A percentile compares a stretch with the other conserved stretches of the same genome.
phyloP scores from a whole-genome alignment of 2,329 filamentous ascomycete species.

The Sclerotinia glacialis region DNA sequence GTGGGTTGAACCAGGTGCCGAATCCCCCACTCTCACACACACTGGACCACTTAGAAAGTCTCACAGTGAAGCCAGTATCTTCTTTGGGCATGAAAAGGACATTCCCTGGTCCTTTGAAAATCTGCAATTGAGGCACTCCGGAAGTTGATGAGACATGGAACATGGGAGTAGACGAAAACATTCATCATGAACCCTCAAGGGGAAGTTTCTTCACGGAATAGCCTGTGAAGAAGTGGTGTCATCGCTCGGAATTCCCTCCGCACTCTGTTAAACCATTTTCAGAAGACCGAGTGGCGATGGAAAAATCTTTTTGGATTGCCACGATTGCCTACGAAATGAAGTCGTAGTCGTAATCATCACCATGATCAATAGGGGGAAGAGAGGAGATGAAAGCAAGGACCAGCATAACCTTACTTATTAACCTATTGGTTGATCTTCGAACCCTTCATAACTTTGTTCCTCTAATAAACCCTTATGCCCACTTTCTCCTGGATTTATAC shows the following conservation, averaged over 20 bases:
- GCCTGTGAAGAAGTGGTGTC: not conserved
- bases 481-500: not conserved
- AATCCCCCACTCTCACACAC: constrained; percentile 1
- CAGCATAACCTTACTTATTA: not conserved
- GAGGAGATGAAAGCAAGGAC: not conserved
- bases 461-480: not conserved
- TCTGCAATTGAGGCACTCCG: not conserved
- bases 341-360: not conserved
- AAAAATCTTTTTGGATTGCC: not conserved
- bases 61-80: not conserved
- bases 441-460: not conserved
- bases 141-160: not conserved
- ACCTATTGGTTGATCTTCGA: constrained; percentile 1
- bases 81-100: constrained; percentile 2
- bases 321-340: not conserved
- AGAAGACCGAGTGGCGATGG: not conserved
- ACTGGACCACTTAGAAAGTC: not conserved
- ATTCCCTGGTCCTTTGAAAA: not conserved
- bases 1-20: not conserved
- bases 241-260: not conserved
- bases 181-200: constrained; percentile 1
- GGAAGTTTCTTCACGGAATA: not conserved
- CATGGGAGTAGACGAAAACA: not conserved
- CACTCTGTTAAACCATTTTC: not conserved
- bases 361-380: not conserved